Conservation (phyloP, 2,329 filamentous ascomycete species). For the Ophiostoma triangulosporum region DNA sequence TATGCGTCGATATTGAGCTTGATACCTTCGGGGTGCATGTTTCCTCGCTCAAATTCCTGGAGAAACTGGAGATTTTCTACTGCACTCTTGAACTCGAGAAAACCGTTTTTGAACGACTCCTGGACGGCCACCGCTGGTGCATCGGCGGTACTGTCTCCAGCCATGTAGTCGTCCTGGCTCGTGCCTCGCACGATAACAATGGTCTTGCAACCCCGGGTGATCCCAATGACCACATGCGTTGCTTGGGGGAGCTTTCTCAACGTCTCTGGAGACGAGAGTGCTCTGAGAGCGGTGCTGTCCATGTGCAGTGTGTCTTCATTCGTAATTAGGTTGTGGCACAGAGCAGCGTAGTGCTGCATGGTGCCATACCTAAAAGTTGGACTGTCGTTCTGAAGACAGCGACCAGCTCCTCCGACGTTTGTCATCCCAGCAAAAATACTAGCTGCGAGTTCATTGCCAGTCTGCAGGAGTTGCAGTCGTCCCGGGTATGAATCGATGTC, state of each 20-base stretch:
- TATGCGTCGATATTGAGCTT: background rate
- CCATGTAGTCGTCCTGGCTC: background rate
- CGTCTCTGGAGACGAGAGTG: no score
- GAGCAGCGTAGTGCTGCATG: background rate
- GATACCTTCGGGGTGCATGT: background rate
- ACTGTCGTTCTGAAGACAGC: background rate
- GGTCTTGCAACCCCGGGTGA: background rate
- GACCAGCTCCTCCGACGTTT: background rate
- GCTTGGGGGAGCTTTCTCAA: background rate
- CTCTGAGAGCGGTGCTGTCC: no score
- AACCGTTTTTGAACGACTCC: background rate
- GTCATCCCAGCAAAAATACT: background rate
- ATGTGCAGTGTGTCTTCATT: no score
- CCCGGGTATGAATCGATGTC: background rate
- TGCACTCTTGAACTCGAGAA: background rate
- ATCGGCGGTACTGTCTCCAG: background rate
- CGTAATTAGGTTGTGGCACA: background rate
- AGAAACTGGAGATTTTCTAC: background rate
- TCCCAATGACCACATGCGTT: background rate
- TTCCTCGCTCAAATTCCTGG: background rate
- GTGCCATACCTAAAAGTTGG: background rate
- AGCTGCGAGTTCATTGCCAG: background rate
- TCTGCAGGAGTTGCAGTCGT: background rate
- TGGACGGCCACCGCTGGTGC: background rate
- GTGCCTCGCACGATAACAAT: background rate